Conservation (phyloP, 805 yeast species). For the Cyberlindnera samutprakarnensis region DNA sequence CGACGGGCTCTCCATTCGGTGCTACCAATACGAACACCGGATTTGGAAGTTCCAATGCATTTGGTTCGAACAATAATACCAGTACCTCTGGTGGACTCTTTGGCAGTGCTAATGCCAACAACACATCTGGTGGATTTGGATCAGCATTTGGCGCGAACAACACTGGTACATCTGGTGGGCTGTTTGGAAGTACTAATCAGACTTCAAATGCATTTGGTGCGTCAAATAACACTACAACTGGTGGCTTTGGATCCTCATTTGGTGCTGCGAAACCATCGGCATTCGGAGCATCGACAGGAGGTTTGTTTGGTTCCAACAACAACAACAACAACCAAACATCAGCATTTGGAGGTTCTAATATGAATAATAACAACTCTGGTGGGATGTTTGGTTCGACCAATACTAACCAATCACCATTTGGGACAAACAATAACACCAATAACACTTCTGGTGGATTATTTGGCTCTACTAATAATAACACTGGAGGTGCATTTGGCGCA, state of each 20-base stretch:
- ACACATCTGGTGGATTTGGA: constrained; percentile 9
- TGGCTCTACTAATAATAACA: constrained; percentile 11
- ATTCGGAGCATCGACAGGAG: constrained; percentile 23
- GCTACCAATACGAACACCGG: constrained; percentile 19
- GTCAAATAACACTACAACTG: constrained; percentile 6
- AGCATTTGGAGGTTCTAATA: constrained; percentile 27
- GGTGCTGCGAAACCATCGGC: constrained; percentile 19
- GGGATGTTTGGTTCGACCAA: constrained; percentile 6
- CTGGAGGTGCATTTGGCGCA: constrained; percentile 7
- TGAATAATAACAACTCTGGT: constrained; percentile 3
- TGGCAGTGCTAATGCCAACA: constrained; percentile 25
- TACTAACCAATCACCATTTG: constrained; percentile 5
- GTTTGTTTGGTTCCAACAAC: constrained; percentile 34
- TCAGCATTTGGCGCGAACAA: constrained; percentile 25
- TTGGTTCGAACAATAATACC: constrained; percentile 11
- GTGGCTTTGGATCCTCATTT: constrained; percentile 23
- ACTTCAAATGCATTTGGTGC: constrained; percentile 19
- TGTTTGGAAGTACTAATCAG: constrained; percentile 22
- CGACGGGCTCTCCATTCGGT: constrained; percentile 28
- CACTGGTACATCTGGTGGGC: constrained; percentile 13
- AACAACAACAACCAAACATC: constrained; percentile 10
- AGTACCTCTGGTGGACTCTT: constrained; percentile 25
- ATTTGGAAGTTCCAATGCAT: constrained; percentile 15
- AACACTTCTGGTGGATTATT: constrained; percentile 3
- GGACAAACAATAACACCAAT: constrained; percentile 5